Evolutionary conservation across 768 basidiomycete species (phyloP), one percentile per base, ranked within the genome.

Genomic region (Mycena filopes): DNA sequence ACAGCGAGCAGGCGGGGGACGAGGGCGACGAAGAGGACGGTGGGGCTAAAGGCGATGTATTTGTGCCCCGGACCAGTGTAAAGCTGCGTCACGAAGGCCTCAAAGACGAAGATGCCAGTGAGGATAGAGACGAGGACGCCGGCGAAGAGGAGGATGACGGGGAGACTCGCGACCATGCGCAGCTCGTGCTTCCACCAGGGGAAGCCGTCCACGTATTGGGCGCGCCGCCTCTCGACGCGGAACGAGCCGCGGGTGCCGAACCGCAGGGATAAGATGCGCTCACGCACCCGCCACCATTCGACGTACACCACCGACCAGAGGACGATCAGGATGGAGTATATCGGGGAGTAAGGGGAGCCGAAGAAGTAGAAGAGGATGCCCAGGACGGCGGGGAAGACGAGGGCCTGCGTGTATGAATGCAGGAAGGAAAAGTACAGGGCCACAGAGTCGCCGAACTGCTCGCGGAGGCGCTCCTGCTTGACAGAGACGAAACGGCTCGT

Each of bases 381-480:
- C 42, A 94, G 79, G 18, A 78, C 73, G 2, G 95, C 88, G 3
- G 96, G 93, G 69, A 95, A 86, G 25, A 90, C 71, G 46, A 99
- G 88, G 36, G 90, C 88, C 46, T 86, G 85, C 0, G 96, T 92
- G 79, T 98, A 98, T 46, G 89, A 87, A 8, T 88, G 86, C 20
- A 98, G 84, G 81, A 97, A 98, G 51, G 87, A 86, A 77, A 96
- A 98, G 79, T 99, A 96, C 38, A 95, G 84, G 2, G 94, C 93
- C 18, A 95, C 79, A 1, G 88, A 83, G 73, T 93, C 93, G 13
- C 95, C 95, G 68, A 94, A 95, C 86, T 94, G 91, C 68, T 90
- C 85, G 42, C 91, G 86, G 49, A 97, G 86, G 59, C 84, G 84
- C 51, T 85, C 86, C n/a, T 93, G 83, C 63, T 90, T 84, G 12